These are phyloP conservation scores for Hamamelis virginiana DNA, from an alignment of 164 flowering plant genomes.

Conservation along the genomic window DNA sequence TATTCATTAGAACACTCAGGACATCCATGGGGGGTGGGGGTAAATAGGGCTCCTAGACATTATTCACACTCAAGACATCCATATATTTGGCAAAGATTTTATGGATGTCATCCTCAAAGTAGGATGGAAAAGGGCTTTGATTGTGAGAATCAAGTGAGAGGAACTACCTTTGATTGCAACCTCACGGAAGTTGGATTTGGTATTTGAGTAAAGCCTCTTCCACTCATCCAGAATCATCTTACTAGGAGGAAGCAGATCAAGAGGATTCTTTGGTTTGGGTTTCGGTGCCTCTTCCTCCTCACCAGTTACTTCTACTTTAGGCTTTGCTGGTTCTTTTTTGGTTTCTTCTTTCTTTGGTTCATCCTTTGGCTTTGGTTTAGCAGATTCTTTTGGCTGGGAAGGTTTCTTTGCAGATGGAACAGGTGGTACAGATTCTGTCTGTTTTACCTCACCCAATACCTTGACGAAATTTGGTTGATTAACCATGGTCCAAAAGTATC, in stretches of 20 bases:
- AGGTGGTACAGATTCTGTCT: slow-evolving; percentile 66
- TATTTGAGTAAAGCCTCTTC: slow-evolving; percentile 92
- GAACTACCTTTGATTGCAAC: slow-evolving; percentile 89
- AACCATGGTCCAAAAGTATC: slow-evolving; percentile 97
- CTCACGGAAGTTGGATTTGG: slow-evolving; percentile 71
- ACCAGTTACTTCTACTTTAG: slow-evolving; percentile 44
- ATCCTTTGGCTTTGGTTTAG: slow-evolving; percentile 58
- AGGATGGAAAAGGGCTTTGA: too few species aligned
- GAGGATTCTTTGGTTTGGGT: slow-evolving; percentile 91
- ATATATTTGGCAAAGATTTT: too few species aligned
- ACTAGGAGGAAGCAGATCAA: slow-evolving; percentile 66
- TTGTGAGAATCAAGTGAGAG: too few species aligned
- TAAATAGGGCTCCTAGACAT: too few species aligned
- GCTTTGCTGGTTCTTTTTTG: slow-evolving; percentile 49
- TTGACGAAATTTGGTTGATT: slow-evolving; percentile 80
- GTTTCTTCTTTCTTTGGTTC: slow-evolving; percentile 43
- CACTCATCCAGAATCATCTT: slow-evolving; percentile 49
- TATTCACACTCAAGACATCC: too few species aligned
- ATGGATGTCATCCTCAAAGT: too few species aligned
- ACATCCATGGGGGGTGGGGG: too few species aligned
- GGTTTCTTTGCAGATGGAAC: slow-evolving; percentile 48
- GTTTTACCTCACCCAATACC: slow-evolving; percentile 78
- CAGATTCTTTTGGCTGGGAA: slow-evolving; percentile 51
- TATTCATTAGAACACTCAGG: too few species aligned
- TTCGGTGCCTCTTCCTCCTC: slow-evolving; percentile 91